These are phyloP conservation scores for Zygoascus sp. DNA, from an alignment of 1,139 yeast species.

Conservation along the genomic window DNA sequence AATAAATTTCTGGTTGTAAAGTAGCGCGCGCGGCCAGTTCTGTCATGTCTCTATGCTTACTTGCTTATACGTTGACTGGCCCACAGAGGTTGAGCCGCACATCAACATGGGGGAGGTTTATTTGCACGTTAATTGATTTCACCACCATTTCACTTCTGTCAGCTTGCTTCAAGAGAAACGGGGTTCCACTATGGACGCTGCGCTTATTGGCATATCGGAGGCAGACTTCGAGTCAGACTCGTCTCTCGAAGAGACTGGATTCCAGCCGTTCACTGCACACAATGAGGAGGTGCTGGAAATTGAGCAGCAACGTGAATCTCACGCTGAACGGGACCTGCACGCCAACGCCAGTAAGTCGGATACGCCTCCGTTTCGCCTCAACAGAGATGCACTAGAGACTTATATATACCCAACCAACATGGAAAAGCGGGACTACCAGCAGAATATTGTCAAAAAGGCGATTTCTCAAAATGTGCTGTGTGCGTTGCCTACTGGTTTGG, in stretches of 20 bases:
- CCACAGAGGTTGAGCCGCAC: no score
- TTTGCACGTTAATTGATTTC: not conserved
- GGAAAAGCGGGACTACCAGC: conserved; percentile 83
- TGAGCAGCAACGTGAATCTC: not conserved
- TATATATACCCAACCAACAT: conserved; percentile 71
- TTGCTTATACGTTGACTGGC: no score
- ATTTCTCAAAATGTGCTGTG: conserved; percentile 72
- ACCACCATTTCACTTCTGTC: not conserved
- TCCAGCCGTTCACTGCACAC: not conserved
- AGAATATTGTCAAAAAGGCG: conserved; percentile 68
- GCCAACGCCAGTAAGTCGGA: not conserved
- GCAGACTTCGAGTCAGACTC: conserved; percentile 8
- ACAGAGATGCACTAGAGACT: not conserved
- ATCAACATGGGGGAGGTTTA: no score
- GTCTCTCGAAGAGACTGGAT: not conserved
- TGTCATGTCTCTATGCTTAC: no score
- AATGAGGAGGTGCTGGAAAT: not conserved
- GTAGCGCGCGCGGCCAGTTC: no score
- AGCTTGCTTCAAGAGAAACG: no score
- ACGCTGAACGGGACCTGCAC: conserved; percentile 1
- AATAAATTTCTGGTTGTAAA: not conserved
- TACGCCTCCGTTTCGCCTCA: conserved; percentile 1
- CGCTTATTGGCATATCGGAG: conserved; percentile 3
- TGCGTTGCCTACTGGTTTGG: conserved; percentile 95
- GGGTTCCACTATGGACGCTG: conserved; percentile 9